Evolutionary conservation across 2,329 filamentous ascomycete species (phyloP), one percentile per base, ranked within the genome.

Genomic region (Ascochyta lentis): DNA sequence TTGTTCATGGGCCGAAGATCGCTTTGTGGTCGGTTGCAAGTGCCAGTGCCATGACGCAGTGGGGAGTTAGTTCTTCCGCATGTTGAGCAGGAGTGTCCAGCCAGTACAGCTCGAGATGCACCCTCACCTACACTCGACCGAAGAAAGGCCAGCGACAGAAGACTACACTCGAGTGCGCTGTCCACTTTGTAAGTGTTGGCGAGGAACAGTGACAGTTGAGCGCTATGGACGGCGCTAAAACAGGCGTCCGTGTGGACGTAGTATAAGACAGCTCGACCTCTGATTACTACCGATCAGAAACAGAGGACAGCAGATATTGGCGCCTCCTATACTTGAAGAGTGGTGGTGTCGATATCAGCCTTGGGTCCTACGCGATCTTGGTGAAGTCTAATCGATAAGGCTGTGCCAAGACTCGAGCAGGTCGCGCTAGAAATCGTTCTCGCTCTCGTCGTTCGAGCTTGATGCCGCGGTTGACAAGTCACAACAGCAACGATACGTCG

Each of bases 401-500:
- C 12, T 6, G 13, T 16, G 37, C 49, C 55, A 58, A 58, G 54
- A 44, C 46, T 12, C 12, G 24, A 26, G 31, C 10, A 23, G 22
- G 22, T 45, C 50, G 38, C 58, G 58, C 58, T 56, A 60, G 54
- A 55, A 60, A 52, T 56, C 53, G 44, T 48, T 26, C 29, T 31
- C 12, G 29, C 13, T 16, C 50, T 19, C 19, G 19, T 19, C 1
- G 8, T 52, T 55, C 41, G 40, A 55, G 52, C 35, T 58, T 37
- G 33, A 50, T n/a, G 34, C 38, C 44, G 47, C 44, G 23, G 47
- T 50, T 6, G 24, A 29, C 23, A 19, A 19, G 19, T 19, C 19
- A 19, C 19, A 31, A 15, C 24, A 9, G 6, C 15, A 19, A 37
- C 53, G 12, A 38, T 43, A 22, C 24, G 26, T 26, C 38, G 9